These are phyloP conservation scores for Penicillium sp. DNA, from an alignment of 2,329 filamentous ascomycete species.

Conservation along the genomic window DNA sequence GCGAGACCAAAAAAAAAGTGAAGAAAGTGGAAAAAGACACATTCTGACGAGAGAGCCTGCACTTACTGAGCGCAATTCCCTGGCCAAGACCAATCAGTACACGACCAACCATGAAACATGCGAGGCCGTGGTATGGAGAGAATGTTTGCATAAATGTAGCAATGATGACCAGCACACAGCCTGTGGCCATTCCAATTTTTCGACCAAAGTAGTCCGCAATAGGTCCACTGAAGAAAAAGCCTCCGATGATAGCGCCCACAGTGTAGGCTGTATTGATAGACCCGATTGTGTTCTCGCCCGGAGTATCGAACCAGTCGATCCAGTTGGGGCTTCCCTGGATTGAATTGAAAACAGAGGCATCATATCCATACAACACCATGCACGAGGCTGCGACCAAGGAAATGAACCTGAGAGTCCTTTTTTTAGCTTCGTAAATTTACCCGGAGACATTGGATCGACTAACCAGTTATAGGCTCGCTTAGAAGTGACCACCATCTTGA, in stretches of 20 bases:
- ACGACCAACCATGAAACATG: constrained; percentile 62
- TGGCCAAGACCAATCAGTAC: constrained; percentile 65
- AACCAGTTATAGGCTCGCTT: constrained; percentile 32
- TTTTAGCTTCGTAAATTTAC: background rate
- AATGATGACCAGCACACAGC: constrained; percentile 59
- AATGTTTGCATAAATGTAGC: constrained; percentile 66
- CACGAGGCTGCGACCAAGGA: constrained; percentile 65
- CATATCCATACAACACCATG: constrained; percentile 71
- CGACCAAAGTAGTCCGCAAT: constrained; percentile 57
- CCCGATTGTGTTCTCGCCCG: constrained; percentile 43
- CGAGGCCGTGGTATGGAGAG: constrained; percentile 54
- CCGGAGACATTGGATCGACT: background rate
- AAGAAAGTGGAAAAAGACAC: no score
- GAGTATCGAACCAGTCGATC: constrained; percentile 56
- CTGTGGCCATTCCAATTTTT: constrained; percentile 59
- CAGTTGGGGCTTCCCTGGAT: constrained; percentile 63
- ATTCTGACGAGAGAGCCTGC: background rate
- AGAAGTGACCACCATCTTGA: constrained; percentile 20
- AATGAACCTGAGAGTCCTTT: constrained; percentile 48
- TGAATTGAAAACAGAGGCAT: constrained; percentile 68
- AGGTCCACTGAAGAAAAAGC: constrained; percentile 64
- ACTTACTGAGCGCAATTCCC: constrained; percentile 57
- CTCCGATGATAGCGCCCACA: constrained; percentile 63
- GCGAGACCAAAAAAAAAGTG: background rate
- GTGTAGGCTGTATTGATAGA: constrained; percentile 64